Evolutionary conservation across 1,139 yeast genomes (phyloP).

Genomic region (Saccharomyces pastorianus): DNA sequence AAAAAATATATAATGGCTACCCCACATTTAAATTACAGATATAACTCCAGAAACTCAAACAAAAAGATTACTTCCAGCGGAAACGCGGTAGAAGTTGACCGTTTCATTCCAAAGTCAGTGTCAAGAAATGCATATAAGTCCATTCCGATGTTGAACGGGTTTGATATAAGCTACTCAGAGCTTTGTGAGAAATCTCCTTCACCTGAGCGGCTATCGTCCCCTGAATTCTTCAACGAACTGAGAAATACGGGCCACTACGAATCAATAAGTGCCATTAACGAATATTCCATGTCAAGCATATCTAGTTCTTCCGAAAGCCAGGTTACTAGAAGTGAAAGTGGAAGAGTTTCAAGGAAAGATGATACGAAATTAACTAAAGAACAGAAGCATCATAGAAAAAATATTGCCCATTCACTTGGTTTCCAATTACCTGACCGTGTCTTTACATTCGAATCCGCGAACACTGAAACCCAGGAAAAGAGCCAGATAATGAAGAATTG

Average conservation of each 20-base stretch:
- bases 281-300: constrained; percentile 9
- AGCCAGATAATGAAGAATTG: background rate
- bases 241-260: constrained; percentile 21
- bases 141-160: constrained; percentile 14
- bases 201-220: constrained; percentile 26
- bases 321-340: constrained; percentile 9
- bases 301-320: constrained; percentile 13
- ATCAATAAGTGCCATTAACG: constrained; percentile 14
- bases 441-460: constrained; percentile 6
- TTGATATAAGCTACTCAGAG: constrained; percentile 11
- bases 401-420: constrained; percentile 46
- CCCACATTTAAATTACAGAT: background rate
- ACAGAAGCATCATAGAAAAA: constrained; percentile 27
- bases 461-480: constrained; percentile 1
- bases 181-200: constrained; percentile 18
- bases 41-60: constrained; percentile 1
- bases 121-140: constrained; percentile 27
- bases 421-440: constrained; percentile 28
- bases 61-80: background rate
- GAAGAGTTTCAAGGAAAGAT: constrained; percentile 2
- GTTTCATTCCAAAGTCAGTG: constrained; percentile 31
- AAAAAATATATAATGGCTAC: background rate
- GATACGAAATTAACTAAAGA: constrained; percentile 3
- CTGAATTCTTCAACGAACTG: constrained; percentile 25
- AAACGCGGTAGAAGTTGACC: constrained; percentile 17